Evolutionary conservation across 257 asterid genomes (phyloP), one percentile per base, ranked within the genome.

Genomic region (Paraleonurus japonicus): DNA sequence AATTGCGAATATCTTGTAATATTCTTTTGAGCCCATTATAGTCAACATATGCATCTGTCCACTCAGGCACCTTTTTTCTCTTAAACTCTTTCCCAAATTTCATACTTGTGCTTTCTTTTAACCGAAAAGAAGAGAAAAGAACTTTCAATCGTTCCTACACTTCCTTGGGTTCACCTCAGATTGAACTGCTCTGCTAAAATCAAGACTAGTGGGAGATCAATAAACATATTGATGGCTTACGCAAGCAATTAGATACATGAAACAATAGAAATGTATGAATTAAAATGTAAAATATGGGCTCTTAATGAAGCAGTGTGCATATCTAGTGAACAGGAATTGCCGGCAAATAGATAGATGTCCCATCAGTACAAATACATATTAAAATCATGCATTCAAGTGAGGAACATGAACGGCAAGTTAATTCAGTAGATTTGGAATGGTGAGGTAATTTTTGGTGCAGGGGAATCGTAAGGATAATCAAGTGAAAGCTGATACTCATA

Each of bases 21-120:
- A 87, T 78, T 54, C 79, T 80, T 79, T 89, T 91, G 79, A 91
- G 95, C 22, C 88, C 97, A 48, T 85, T 82, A 39, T 91, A 91
- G 78, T 91, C 92, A 24, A 91, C 88, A 76, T 89, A 91, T 15
- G 96, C 96, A 72, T 89, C 97, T 24, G 80, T 85, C 97, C 97
- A 91, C 70, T 91, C 95, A 1, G 97, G 92, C 59, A 87, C 95
- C 90, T 80, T 89, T 47, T 86, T 84, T 69, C 77, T 83, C 81
- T 87, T 80, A 48, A 91, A 78, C 20, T 81, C 79, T 81, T 91
- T 91, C n/a, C 96, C 97, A 65, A 91, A 91, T 82, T 91, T 91
- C 97, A 89, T 91, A 53, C 53, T 69, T 68, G 61, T 51, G 16
- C 50, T 59, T 26, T 45, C 26, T 51, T 51, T 7, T 26, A 54